These are phyloP conservation scores for Mortierella sp. DNA, from an alignment of 371 early-diverging fungal genomes.

Conservation along the genomic window DNA sequence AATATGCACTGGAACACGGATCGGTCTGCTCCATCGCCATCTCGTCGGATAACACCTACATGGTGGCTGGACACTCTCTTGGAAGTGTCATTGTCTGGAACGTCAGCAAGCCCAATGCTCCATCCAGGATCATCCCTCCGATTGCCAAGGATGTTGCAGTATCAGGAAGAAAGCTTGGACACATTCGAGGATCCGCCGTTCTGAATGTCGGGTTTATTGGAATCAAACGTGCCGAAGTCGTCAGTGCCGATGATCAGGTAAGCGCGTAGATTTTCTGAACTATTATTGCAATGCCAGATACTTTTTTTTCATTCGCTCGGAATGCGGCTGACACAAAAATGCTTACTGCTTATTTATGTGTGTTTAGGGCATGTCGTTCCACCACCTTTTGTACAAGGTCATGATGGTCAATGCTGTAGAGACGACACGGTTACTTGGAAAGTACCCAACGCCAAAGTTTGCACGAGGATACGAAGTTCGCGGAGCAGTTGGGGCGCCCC, in stretches of 20 bases:
- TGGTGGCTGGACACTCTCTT: constrained; percentile 80
- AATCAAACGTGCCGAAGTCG: constrained; percentile 73
- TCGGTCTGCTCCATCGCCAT: constrained; percentile 81
- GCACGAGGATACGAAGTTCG: constrained; percentile 31
- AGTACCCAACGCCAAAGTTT: constrained; percentile 65
- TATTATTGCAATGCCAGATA: neutral
- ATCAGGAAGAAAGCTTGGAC: constrained; percentile 74
- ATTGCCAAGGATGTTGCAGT: constrained; percentile 59
- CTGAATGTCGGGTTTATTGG: constrained; percentile 81
- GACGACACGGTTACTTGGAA: constrained; percentile 77
- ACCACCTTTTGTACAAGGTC: constrained; percentile 77
- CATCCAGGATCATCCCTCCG: constrained; percentile 69
- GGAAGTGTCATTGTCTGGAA: constrained; percentile 85
- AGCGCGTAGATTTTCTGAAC: neutral
- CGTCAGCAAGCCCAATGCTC: constrained; percentile 64
- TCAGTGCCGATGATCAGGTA: constrained; percentile 81
- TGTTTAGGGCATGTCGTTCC: constrained; percentile 77
- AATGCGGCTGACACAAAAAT: neutral
- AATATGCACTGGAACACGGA: constrained; percentile 68
- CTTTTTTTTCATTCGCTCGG: neutral
- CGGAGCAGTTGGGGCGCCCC: constrained; percentile 50
- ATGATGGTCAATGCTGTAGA: constrained; percentile 78
- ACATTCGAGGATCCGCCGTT: constrained; percentile 77
- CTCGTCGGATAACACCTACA: constrained; percentile 75
- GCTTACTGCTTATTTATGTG: neutral